Conservation (phyloP, 129 eudicot genomes). For the Escallonia herrerae region DNA sequence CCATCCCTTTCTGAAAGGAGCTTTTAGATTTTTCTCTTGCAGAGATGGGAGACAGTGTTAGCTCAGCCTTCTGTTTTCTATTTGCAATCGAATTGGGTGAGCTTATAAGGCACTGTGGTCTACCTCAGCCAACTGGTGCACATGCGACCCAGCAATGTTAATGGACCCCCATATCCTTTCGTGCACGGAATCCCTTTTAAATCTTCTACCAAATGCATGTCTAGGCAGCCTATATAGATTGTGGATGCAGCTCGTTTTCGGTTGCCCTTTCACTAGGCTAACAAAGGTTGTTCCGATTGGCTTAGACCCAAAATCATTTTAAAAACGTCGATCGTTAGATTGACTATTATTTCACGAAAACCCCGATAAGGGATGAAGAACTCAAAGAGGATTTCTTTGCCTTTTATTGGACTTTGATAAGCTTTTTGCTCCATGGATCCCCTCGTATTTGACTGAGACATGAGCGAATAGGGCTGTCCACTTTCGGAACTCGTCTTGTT, state of each 20-base stretch:
- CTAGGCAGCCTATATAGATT: neutral
- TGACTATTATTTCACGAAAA: too few relatives aligned
- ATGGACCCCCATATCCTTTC: neutral
- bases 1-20: slow-evolving; percentile 21
- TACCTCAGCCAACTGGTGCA: slow-evolving; percentile 3
- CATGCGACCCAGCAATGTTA: slow-evolving; percentile 15
- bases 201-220: neutral
- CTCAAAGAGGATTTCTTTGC: too few relatives aligned
- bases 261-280: too few relatives aligned
- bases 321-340: too few relatives aligned
- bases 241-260: neutral
- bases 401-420: too few relatives aligned
- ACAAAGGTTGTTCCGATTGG: too few relatives aligned
- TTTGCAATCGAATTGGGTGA: neutral
- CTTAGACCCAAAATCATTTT: too few relatives aligned
- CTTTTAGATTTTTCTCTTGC: neutral
- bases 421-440: too few relatives aligned
- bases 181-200: neutral
- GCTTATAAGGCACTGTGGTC: neutral
- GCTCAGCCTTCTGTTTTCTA: neutral
- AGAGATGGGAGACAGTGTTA: neutral
- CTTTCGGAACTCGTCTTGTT: too few relatives aligned
- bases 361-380: too few relatives aligned
- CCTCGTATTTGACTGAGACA: too few relatives aligned
- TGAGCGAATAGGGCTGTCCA: too few relatives aligned